phyloP scores from a whole-genome alignment of 257 asterid species.

The Lavandula angustifolia region DNA sequence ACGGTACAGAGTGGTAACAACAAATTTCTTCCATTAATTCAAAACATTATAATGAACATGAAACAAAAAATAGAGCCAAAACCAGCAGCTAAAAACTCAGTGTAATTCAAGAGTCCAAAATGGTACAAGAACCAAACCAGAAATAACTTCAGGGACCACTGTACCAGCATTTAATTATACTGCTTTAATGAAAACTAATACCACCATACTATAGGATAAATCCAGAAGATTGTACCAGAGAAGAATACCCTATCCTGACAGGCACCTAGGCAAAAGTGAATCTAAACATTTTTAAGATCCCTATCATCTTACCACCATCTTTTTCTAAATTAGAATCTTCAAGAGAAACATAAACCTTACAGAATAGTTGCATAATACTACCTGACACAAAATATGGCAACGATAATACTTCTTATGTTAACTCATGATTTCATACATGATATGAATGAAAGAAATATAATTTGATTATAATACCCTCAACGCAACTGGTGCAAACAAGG shows the following conservation, averaged over 20 bases:
- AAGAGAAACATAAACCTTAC: background rate
- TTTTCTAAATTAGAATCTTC: background rate
- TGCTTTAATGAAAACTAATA: background rate
- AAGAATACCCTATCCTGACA: slow-evolving; percentile 6
- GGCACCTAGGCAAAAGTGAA: slow-evolving; percentile 14
- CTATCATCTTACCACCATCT: background rate
- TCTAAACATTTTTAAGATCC: slow-evolving; percentile 9
- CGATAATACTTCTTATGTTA: background rate
- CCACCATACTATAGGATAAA: slow-evolving; percentile 7
- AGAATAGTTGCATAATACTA: slow-evolving; percentile 6
- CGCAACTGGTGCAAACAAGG: slow-evolving; percentile 1
- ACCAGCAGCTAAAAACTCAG: background rate
- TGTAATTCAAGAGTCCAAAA: slow-evolving; percentile 7
- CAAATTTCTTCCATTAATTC: background rate
- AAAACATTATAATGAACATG: background rate
- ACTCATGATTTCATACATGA: background rate
- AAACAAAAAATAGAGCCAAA: slow-evolving; percentile 8
- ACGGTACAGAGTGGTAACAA: background rate
- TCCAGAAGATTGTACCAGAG: background rate
- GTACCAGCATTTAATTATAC: slow-evolving; percentile 9
- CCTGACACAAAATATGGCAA: background rate
- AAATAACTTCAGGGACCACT: slow-evolving; percentile 16
- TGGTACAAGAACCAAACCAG: background rate
- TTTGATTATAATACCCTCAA: background rate
- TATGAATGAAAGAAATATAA: background rate